Evolutionary conservation across 768 basidiomycete species (phyloP), one percentile per base, ranked within the genome.

Genomic region (Tephrocybe sp.): DNA sequence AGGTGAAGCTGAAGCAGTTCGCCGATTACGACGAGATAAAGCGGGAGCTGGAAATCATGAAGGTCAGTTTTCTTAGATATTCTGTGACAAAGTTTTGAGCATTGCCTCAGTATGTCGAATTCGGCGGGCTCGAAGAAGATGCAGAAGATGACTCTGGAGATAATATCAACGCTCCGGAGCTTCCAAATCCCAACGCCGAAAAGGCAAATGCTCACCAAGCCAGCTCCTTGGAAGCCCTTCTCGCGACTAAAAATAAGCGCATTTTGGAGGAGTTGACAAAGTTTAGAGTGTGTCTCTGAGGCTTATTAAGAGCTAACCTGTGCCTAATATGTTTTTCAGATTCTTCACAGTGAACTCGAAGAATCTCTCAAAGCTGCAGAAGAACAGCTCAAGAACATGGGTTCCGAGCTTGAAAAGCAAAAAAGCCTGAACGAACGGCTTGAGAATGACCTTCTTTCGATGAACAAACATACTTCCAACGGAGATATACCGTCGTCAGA

Each of bases 1-100:
- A 79, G 63, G 68, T 72, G 31, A 84, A 84, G 57, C 70, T 98
- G 33, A 83, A 81, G 60, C 82, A 81, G 56, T 90, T 87, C 54
- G 67, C 67, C 13, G 93, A 99, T 67, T 98, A 99, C 61, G 96
- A 98, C 61, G 95, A 98, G 71, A 84, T 98, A 63, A 98, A 98
- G 72, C 86, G 97, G 22, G 97, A 99, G 66, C 77, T 99, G 23
- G 94, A 94, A 63, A 98, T 99, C 57, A 91, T 98, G 92, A 98
- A 99, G 83, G 97, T 91, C 43, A 40, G 45, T 19, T 71, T 34
- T 16, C 2, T 22, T n/a, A 30, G n/a, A 44, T 51, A 16, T 42
- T 39, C 30, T 19, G 22, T 22, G 44, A 9, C 32, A 48, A 39
- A 39, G 14, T 33, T 20, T 16, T 14, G 10, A 20, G 13, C 8